A percentile compares a stretch with the other conserved stretches of the same genome.
These are phyloP conservation scores for Schoenoplectus triqueter DNA, from an alignment of 202 grass and related monocot genomes.

Conservation along the genomic window DNA sequence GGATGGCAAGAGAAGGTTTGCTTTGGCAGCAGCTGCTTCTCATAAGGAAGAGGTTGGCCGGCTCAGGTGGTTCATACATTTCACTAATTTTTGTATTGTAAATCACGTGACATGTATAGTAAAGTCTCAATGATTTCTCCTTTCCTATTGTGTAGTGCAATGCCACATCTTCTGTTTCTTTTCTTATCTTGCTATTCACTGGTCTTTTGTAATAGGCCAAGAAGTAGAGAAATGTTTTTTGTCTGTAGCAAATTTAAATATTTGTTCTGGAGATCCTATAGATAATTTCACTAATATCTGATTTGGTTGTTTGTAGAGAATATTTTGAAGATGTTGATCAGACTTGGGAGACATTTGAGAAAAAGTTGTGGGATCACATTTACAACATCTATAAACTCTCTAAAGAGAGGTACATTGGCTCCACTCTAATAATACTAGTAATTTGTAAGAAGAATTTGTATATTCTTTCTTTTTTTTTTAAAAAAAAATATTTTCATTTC, in stretches of 20 bases:
- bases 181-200: conserved; percentile 20
- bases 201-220: conserved; percentile 34
- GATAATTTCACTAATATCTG: conserved; percentile 23
- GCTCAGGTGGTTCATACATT: conserved; percentile 60
- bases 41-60: conserved; percentile 99
- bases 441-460: conserved; percentile 1
- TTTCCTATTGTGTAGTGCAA: not conserved
- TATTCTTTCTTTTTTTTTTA: conserved; percentile 5
- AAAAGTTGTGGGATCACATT: conserved; percentile 80
- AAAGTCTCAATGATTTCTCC: not conserved
- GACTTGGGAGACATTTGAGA: conserved; percentile 99
- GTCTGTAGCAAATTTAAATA: conserved; percentile 4
- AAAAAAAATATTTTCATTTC: conserved; percentile 15
- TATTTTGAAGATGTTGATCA: conserved; percentile 98
- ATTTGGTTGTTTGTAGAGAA: conserved; percentile 68
- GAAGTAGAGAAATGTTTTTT: not conserved
- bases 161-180: not conserved
- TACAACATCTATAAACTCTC: conserved; percentile 84
- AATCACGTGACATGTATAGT: not conserved
- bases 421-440: conserved; percentile 14
- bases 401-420: conserved; percentile 75
- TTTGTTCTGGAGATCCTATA: conserved; percentile 9
- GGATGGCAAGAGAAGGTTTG: conserved; percentile 99
- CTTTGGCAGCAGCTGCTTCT: conserved; percentile 91
- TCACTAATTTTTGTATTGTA: not conserved